These are phyloP conservation scores for Prunus yedoensis DNA, from an alignment of 331 rosid genomes.

Conservation along the genomic window DNA sequence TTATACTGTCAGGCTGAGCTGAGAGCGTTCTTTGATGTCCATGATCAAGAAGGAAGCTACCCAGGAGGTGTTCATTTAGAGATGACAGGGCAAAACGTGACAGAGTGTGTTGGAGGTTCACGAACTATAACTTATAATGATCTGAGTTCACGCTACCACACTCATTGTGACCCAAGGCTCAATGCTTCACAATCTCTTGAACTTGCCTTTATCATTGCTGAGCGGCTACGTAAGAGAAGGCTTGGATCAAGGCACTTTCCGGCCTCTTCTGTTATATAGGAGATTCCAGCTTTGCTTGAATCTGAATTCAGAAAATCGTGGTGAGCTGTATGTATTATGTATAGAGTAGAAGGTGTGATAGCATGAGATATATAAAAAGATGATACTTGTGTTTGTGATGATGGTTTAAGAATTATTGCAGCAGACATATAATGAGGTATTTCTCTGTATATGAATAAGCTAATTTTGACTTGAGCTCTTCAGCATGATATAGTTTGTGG, in stretches of 20 bases:
- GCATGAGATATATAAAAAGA: background rate
- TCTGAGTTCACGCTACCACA: constrained; percentile 59
- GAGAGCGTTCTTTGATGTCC: constrained; percentile 85
- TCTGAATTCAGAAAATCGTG: background rate
- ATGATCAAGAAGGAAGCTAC: constrained; percentile 81
- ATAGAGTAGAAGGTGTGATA: background rate
- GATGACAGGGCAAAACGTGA: constrained; percentile 53
- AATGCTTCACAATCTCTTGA: constrained; percentile 85
- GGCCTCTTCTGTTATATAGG: constrained; percentile 22
- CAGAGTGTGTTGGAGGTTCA: constrained; percentile 65
- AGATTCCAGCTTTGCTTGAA: background rate
- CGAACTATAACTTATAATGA: constrained; percentile 66
- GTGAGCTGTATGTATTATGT: background rate
- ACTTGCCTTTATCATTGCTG: constrained; percentile 70
- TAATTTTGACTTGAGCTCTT: too few relatives aligned
- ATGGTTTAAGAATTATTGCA: too few relatives aligned
- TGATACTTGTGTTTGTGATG: too few relatives aligned
- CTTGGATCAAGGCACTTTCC: constrained; percentile 28
- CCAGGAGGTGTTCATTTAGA: constrained; percentile 83
- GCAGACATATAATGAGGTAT: too few relatives aligned
- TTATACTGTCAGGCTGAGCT: constrained; percentile 52
- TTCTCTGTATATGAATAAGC: too few relatives aligned
- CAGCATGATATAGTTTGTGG: too few relatives aligned
- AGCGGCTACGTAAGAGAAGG: constrained; percentile 69
- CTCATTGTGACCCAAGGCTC: constrained; percentile 45